phyloP scores from a whole-genome alignment of 108 stramenopile genomes.

The Skeletonema marinoi region DNA sequence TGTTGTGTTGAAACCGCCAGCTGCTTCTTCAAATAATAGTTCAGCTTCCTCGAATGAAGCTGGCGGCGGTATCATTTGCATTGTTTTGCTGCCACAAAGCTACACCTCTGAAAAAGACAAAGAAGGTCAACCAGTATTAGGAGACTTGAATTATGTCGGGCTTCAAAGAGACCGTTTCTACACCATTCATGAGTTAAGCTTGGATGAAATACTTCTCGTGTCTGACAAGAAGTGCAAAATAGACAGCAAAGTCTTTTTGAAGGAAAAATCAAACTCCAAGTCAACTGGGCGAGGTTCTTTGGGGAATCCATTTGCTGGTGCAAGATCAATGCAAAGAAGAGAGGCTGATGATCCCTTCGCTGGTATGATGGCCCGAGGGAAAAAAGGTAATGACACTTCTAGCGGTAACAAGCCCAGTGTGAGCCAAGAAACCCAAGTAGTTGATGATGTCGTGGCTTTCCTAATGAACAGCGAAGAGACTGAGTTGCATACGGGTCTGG shows the following conservation, averaged over 20 bases:
- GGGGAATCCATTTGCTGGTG: constrained; percentile 53
- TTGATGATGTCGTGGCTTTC: constrained; percentile 55
- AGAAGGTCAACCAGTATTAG: constrained; percentile 21
- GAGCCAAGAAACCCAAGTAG: constrained; percentile 42
- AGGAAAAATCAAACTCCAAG: constrained; percentile 36
- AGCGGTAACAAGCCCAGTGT: background rate
- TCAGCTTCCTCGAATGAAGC: background rate
- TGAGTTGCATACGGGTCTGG: constrained; percentile 49
- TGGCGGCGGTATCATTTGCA: constrained; percentile 4
- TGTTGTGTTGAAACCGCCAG: constrained; percentile 57
- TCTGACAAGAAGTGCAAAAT: constrained; percentile 66
- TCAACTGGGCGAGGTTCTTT: background rate
- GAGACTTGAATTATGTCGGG: constrained; percentile 64
- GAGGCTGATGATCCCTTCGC: constrained; percentile 62
- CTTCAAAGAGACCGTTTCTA: constrained; percentile 52
- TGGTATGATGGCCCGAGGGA: constrained; percentile 74
- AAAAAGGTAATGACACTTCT: constrained; percentile 37
- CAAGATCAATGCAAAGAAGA: constrained; percentile 43
- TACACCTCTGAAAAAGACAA: constrained; percentile 37
- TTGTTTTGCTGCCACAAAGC: constrained; percentile 69
- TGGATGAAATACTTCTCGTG: constrained; percentile 74
- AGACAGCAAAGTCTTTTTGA: constrained; percentile 59
- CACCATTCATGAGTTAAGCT: constrained; percentile 50
- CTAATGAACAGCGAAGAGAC: constrained; percentile 58
- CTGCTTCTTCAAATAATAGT: constrained; percentile 12